A percentile compares a stretch with the other conserved stretches of the same genome.
phyloP scores from a whole-genome alignment of 2,329 filamentous ascomycete species.

The Diaporthe sp. region DNA sequence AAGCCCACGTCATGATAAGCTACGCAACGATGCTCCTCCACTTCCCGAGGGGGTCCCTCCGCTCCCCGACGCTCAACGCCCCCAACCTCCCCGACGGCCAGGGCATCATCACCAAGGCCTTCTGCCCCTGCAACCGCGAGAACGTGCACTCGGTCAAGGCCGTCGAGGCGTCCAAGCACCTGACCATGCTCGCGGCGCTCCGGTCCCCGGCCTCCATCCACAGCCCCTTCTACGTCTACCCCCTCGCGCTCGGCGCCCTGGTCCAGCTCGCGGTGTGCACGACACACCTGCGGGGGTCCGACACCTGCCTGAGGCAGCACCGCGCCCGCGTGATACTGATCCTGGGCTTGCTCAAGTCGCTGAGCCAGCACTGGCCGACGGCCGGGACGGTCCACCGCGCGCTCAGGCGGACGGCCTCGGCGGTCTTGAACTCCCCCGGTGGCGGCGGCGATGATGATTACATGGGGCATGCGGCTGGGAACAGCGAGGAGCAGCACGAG shows the following conservation, averaged over 20 bases:
- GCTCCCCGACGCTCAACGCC: not conserved
- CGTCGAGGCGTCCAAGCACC: not conserved
- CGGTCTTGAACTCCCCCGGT: not conserved
- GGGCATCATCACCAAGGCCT: not conserved
- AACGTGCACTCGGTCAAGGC: slow-evolving; percentile 13
- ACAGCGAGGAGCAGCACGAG: not conserved
- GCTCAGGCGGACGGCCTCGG: not conserved
- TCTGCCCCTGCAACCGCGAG: slow-evolving; percentile 11
- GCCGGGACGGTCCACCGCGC: not conserved
- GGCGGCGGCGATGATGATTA: not conserved
- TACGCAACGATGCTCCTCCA: slow-evolving; percentile 4
- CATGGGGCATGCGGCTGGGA: not conserved
- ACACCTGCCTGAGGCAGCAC: not conserved
- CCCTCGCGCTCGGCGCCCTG: not conserved
- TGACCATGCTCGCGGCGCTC: not conserved
- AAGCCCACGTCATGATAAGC: slow-evolving; percentile 6
- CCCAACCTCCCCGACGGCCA: not conserved
- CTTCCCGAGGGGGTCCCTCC: not conserved
- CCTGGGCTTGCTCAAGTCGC: not conserved
- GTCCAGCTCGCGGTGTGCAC: not conserved
- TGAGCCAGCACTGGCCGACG: slow-evolving; percentile 5
- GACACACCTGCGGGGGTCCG: not conserved
- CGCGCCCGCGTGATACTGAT: slow-evolving; percentile 3
- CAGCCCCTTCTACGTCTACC: not conserved
- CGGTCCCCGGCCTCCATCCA: not conserved